Base-by-base conservation (phyloP, 768 basidiomycete species). In the Tulasnella sp. region DNA sequence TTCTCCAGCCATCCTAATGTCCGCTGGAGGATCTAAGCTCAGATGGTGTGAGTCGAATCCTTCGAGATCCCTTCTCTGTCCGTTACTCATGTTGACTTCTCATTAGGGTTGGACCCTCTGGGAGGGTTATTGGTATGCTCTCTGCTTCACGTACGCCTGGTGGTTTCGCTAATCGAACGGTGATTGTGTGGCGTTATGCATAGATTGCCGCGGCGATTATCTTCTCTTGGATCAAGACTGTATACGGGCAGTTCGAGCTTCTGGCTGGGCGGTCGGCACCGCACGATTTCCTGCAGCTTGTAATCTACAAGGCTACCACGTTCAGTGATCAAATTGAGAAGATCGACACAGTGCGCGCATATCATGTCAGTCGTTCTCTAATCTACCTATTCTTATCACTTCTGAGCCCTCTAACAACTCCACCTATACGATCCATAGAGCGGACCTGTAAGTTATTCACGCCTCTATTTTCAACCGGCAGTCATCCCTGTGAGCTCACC, bases 241-340 rank as follows among this genome's bases (percentile, higher is more conserved):
- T 91, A 48, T 86, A 87, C 66, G 70, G 72, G 56, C 82, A 97
- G 69, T 97, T 97, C 64, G 82, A 82, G 61, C 79, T 88, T 17
- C 75, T 99, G 44, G 92, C 92, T 0, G 96, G 96, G 31, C 90
- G 86, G 72, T 86, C 92, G 1, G 96, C 94, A 1, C 86, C 92
- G 1, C 82, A 85, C 63, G 88, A 93, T 15, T 96, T 96, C 68
- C 71, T 89, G 51, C 89, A 96, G 66, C 79, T 96, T 34, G 76
- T 98, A 67, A 85, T 87, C 59, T 98, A 97, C 78, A 98, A 98
- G 66, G 80, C 86, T 0, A 80, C 82, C 70, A 97, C 91, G 5
- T 98, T 96, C 72, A 85, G 81, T 66, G 78, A 84, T 5, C 83
- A 87, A 31, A 93, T 98, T 53, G 78, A 84, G 60, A 82, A 86